These are phyloP conservation scores for Asterella californica DNA, from an alignment of 225 moss, liverwort and hornwort species.

Conservation along the genomic window DNA sequence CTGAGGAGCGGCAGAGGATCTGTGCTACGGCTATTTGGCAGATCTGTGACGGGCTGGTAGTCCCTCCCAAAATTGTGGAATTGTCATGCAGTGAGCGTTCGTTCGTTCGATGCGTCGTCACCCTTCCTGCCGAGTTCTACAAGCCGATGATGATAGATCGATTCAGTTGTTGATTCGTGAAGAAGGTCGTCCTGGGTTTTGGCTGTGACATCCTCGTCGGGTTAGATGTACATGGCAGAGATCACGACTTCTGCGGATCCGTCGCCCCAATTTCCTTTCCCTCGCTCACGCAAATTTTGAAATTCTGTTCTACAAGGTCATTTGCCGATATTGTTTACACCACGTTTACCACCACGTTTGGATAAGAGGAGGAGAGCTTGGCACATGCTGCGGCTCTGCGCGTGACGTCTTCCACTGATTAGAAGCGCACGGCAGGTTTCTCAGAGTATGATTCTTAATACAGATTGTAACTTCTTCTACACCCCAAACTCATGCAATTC, in stretches of 20 bases:
- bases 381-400: conserved; percentile 2
- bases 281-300: neutral
- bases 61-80: neutral
- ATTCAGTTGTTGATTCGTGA: neutral
- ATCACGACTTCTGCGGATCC: neutral
- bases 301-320: neutral
- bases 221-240: conserved; percentile 5
- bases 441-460: neutral
- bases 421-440: neutral
- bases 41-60: neutral
- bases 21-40: neutral
- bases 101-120: neutral
- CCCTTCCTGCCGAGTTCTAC: neutral
- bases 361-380: conserved; percentile 2
- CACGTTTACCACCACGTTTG: neutral
- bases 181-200: neutral
- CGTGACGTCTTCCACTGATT: neutral
- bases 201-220: neutral
- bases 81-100: neutral
- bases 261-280: neutral
- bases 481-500: neutral
- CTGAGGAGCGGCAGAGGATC: conserved; percentile 1
- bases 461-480: neutral
- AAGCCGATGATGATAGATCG: neutral
- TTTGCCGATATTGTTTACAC: neutral